phyloP scores from a whole-genome alignment of 2,329 filamentous ascomycete species.

The Helminthosporium solani region DNA sequence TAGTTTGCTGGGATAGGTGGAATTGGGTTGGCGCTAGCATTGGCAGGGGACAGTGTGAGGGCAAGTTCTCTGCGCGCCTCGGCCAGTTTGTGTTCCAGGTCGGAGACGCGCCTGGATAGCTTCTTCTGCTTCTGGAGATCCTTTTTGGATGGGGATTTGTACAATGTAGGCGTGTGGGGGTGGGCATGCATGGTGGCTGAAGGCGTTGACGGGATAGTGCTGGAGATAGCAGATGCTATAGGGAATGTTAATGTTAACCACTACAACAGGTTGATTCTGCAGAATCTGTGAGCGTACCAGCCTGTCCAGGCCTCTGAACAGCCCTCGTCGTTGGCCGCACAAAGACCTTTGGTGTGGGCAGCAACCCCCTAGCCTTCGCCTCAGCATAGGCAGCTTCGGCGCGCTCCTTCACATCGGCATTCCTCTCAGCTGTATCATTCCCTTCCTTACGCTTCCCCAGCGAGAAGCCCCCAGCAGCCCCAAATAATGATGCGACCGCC shows the following conservation, averaged over 20 bases:
- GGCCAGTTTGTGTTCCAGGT: slow-evolving; percentile 60
- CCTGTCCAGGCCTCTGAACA: neutral
- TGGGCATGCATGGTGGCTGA: slow-evolving; percentile 3
- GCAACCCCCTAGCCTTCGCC: slow-evolving; percentile 35
- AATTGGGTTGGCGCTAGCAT: slow-evolving; percentile 43
- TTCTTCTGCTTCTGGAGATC: slow-evolving; percentile 60
- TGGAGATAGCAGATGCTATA: no score
- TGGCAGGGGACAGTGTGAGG: slow-evolving; percentile 42
- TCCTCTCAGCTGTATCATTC: slow-evolving; percentile 14
- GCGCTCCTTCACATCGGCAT: slow-evolving; percentile 29
- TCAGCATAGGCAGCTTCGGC: slow-evolving; percentile 35
- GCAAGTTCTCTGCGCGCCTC: slow-evolving; percentile 57
- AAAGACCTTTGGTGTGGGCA: slow-evolving; percentile 36
- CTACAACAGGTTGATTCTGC: no score
- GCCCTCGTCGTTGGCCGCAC: slow-evolving; percentile 23
- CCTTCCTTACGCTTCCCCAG: slow-evolving; percentile 37
- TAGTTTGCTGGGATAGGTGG: slow-evolving; percentile 38
- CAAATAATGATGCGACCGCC: slow-evolving; percentile 26
- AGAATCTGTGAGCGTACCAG: neutral
- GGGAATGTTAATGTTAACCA: no score
- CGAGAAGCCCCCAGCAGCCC: slow-evolving; percentile 12
- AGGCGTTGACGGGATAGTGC: slow-evolving; percentile 7
- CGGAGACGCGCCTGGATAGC: slow-evolving; percentile 60
- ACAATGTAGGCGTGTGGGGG: slow-evolving; percentile 37
- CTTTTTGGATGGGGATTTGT: slow-evolving; percentile 54